Evolutionary conservation across 1,284 basidiomycete species (phyloP).

Genomic region (Irpex rosettiformis): DNA sequence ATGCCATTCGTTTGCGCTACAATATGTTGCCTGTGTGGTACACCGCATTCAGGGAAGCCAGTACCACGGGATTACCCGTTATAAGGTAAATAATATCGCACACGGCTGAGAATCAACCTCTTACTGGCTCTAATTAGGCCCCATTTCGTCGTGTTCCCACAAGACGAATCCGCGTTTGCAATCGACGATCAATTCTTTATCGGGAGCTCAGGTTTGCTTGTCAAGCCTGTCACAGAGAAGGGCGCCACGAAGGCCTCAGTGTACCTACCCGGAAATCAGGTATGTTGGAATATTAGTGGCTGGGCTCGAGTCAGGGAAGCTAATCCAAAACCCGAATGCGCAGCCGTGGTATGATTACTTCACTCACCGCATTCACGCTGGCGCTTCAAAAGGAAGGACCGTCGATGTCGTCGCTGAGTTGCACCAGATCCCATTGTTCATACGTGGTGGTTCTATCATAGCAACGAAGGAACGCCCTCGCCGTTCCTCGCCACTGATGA

Average conservation of each 20-base stretch:
- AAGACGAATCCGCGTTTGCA: constrained; percentile 80
- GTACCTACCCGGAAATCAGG: constrained; percentile 89
- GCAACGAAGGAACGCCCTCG: constrained; percentile 85
- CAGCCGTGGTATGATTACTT: constrained; percentile 97
- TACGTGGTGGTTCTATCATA: constrained; percentile 92
- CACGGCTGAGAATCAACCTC: not conserved
- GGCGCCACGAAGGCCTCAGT: constrained; percentile 71
- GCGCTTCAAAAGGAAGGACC: constrained; percentile 55
- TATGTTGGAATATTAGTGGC: too few species aligned
- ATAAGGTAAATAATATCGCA: constrained; percentile 51
- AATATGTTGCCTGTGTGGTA: constrained; percentile 93
- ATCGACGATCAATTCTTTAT: constrained; percentile 96
- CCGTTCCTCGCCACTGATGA: constrained; percentile 85
- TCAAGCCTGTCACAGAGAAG: constrained; percentile 86
- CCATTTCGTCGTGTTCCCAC: constrained; percentile 91
- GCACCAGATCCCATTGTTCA: constrained; percentile 79
- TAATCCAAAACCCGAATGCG: constrained; percentile 2
- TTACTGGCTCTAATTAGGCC: constrained; percentile 53
- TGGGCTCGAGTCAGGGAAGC: too few species aligned
- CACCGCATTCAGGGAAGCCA: constrained; percentile 89
- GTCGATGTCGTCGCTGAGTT: constrained; percentile 79
- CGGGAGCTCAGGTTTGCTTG: constrained; percentile 84
- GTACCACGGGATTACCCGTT: constrained; percentile 76
- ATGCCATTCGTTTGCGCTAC: constrained; percentile 84
- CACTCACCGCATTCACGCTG: constrained; percentile 63